These are phyloP conservation scores for Murraya koenigii DNA, from an alignment of 345 rosid species.

Conservation along the genomic window DNA sequence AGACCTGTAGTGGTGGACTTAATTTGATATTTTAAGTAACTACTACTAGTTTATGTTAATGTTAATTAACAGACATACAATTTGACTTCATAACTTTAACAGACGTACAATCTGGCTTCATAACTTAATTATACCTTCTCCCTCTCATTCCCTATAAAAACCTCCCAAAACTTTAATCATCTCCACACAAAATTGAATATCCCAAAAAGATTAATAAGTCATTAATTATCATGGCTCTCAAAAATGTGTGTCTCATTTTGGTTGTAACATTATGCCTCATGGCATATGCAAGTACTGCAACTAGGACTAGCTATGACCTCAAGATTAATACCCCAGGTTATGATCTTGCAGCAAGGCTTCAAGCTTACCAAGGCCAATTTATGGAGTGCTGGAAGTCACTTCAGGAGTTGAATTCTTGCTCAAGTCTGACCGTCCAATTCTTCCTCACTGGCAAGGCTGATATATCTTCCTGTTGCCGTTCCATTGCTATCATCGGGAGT, in stretches of 20 bases:
- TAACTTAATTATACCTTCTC: too few relatives aligned
- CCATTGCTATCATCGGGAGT: not conserved
- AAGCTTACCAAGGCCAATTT: not conserved
- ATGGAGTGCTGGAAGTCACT: not conserved
- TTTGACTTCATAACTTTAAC: too few relatives aligned
- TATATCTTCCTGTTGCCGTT: not conserved
- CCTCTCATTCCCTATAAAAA: too few relatives aligned
- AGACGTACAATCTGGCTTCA: too few relatives aligned
- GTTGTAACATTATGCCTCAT: not conserved
- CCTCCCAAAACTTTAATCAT: too few relatives aligned
- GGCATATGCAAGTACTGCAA: not conserved
- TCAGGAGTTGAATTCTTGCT: not conserved
- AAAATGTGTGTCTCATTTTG: not conserved
- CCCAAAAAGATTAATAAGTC: too few relatives aligned
- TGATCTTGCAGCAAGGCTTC: not conserved
- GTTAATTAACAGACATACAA: too few relatives aligned
- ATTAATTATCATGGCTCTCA: not conserved
- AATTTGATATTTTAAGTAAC: too few relatives aligned
- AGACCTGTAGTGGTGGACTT: too few relatives aligned
- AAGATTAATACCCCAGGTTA: not conserved
- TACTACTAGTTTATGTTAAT: too few relatives aligned
- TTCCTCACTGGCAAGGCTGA: not conserved
- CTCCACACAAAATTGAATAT: too few relatives aligned
- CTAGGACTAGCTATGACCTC: not conserved
- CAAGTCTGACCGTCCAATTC: not conserved